Evolutionary conservation across 371 early-diverging fungal species (phyloP), one percentile per base, ranked within the genome.

Genomic region (Rhizopus delemar): DNA sequence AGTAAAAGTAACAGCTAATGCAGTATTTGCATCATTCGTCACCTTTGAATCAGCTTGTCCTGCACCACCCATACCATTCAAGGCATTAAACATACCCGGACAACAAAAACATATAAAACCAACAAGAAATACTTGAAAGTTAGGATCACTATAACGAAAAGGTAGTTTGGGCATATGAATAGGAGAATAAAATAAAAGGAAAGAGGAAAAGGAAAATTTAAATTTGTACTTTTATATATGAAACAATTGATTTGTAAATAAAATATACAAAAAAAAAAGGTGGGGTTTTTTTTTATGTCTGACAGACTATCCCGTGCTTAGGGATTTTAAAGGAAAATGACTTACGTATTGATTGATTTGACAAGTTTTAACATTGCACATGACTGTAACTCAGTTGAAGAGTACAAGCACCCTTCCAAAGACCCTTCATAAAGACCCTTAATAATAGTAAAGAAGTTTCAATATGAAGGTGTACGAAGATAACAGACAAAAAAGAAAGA

Each of bases 61-160:
- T 38, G 73, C 83, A 56, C 80, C 75, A 39, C 85, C 85, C 89
- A 73, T 74, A 55, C 86, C 84, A 60, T 82, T 83, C 52, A 92
- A 70, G 57, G 90, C 91, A 66, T 93, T 93, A 79, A 88, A 93
- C 93, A 92, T 91, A 56, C 92, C 93, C 13, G 93, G 91, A 63
- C 88, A 87, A 57, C 86, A 83, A 75, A 90, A 90, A 62, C 89
- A 89, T 55, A 89, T 83, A 48, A 90, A 75, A 13, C 88, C 87
- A 45, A 90, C 82, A 35, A 90, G 69, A 50, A 88, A 68, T 35
- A 90, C 82, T 71, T 90, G 91, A 55, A 79, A 71, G 63, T 83
- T 68, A 4, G 88, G 82, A 46, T 65, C 63, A 59, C 50, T 68
- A 33, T 71, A 71, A 51, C 73, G 78, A 74, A 84, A 83, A 48